Percentiles rank a stretch among this genome's conserved stretches.
Evolutionary conservation across 805 yeast genomes (phyloP).

Genomic region (Metschnikowia anglica): DNA sequence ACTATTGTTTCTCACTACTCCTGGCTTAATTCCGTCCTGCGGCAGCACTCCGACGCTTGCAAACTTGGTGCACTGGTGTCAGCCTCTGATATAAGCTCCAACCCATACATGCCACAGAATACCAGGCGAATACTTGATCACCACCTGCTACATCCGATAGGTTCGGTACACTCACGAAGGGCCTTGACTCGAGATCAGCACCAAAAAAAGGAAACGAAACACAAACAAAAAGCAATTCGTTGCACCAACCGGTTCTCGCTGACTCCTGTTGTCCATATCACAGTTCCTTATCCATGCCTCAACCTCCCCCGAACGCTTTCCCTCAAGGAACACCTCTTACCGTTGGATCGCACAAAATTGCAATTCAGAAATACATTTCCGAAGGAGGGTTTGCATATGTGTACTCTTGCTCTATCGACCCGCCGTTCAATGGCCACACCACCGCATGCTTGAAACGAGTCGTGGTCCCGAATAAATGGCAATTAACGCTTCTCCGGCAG

Average conservation of each 20-base stretch:
- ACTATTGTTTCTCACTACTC: too few species aligned
- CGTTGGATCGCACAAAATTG: conserved; percentile 80
- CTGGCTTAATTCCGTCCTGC: neutral
- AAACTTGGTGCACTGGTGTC: neutral
- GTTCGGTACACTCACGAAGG: too few species aligned
- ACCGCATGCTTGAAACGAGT: conserved; percentile 89
- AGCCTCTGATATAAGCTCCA: neutral
- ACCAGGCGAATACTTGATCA: too few species aligned
- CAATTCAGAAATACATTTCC: conserved; percentile 68
- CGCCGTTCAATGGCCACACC: conserved; percentile 51
- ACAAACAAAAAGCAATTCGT: too few species aligned
- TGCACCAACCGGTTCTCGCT: too few species aligned
- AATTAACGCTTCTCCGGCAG: conserved; percentile 77
- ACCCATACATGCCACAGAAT: neutral
- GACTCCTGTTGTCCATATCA: neutral
- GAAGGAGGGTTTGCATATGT: conserved; percentile 97
- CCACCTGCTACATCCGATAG: too few species aligned
- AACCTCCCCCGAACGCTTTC: conserved; percentile 62
- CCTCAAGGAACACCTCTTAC: conserved; percentile 74
- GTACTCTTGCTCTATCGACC: conserved; percentile 71
- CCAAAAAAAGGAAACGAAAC: too few species aligned
- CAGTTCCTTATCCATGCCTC: conserved; percentile 14
- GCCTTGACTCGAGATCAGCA: too few species aligned
- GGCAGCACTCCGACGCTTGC: neutral
- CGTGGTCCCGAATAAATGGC: conserved; percentile 88